phyloP scores from a whole-genome alignment of 1,284 basidiomycete species.

The Stereum hirsutum region DNA sequence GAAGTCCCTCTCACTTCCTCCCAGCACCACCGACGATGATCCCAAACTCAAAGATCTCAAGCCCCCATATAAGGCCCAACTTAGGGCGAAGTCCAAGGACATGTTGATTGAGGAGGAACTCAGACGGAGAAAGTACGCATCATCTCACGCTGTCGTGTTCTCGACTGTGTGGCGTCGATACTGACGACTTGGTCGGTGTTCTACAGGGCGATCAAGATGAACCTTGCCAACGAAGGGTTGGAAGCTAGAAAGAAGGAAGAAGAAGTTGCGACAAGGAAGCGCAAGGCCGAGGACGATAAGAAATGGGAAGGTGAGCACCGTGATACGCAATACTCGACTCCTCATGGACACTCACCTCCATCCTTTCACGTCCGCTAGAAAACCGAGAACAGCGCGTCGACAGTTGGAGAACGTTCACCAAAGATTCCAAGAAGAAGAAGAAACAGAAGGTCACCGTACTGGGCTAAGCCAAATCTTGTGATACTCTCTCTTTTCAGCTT shows the following conservation, averaged over 20 bases:
- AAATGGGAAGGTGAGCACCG: constrained; percentile 63
- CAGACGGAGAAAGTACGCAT: constrained; percentile 61
- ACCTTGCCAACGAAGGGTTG: constrained; percentile 76
- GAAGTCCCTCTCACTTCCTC: constrained; percentile 49
- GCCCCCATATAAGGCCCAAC: constrained; percentile 53
- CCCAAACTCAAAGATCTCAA: constrained; percentile 41
- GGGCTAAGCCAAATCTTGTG: too few species aligned
- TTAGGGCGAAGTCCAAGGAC: constrained; percentile 65
- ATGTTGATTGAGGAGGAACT: constrained; percentile 77
- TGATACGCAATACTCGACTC: neutral
- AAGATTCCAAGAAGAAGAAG: constrained; percentile 52
- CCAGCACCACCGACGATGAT: constrained; percentile 46
- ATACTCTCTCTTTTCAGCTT: constrained; percentile 9
- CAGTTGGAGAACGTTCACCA: constrained; percentile 68
- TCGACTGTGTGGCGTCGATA: neutral
- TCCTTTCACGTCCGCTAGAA: constrained; percentile 31
- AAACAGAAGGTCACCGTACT: constrained; percentile 66
- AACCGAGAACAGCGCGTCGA: constrained; percentile 73
- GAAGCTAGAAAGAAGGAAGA: constrained; percentile 81
- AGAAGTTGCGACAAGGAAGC: constrained; percentile 61
- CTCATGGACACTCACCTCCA: neutral
- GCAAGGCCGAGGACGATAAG: constrained; percentile 77
- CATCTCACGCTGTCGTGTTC: neutral
- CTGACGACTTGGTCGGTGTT: neutral
- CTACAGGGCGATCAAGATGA: constrained; percentile 72